Evolutionary conservation across 2,329 filamentous ascomycete genomes (phyloP).

Genomic region (Tolypocladium nubicola): DNA sequence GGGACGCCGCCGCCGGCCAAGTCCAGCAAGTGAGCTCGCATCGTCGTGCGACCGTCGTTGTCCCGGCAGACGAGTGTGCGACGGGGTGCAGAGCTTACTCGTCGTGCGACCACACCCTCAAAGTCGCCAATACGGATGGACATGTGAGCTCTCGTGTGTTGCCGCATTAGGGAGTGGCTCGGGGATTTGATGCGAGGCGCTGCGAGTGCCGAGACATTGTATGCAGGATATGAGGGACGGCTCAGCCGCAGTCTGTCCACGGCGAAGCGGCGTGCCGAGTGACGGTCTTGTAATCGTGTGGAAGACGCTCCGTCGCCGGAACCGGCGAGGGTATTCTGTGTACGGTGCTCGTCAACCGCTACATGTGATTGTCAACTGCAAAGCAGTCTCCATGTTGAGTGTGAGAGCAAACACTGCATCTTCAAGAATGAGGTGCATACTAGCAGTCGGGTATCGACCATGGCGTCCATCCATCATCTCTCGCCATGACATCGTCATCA

Average conservation of each 20-base stretch:
- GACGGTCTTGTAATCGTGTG: too few species aligned
- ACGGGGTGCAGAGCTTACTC: not conserved
- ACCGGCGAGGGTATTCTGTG: too few species aligned
- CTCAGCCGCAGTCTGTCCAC: not conserved
- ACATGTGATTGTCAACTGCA: too few species aligned
- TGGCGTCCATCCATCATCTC: too few species aligned
- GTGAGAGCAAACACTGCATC: too few species aligned
- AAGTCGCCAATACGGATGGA: not conserved
- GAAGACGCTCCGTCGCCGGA: too few species aligned
- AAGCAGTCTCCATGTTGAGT: too few species aligned
- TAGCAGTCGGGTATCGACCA: too few species aligned
- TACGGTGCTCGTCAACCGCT: too few species aligned
- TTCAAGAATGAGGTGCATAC: too few species aligned
- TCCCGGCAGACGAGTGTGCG: not conserved
- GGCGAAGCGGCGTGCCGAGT: not conserved
- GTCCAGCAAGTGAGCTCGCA: not conserved
- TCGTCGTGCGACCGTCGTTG: not conserved
- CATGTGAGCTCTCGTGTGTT: not conserved
- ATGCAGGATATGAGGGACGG: not conserved
- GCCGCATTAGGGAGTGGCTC: not conserved
- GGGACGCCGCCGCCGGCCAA: not conserved
- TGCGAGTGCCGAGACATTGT: not conserved
- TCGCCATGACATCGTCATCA: too few species aligned
- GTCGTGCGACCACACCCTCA: not conserved
- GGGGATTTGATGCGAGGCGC: not conserved